These are phyloP conservation scores for Schizothecium vesticola DNA, from an alignment of 495 filamentous ascomycete species.

Conservation along the genomic window DNA sequence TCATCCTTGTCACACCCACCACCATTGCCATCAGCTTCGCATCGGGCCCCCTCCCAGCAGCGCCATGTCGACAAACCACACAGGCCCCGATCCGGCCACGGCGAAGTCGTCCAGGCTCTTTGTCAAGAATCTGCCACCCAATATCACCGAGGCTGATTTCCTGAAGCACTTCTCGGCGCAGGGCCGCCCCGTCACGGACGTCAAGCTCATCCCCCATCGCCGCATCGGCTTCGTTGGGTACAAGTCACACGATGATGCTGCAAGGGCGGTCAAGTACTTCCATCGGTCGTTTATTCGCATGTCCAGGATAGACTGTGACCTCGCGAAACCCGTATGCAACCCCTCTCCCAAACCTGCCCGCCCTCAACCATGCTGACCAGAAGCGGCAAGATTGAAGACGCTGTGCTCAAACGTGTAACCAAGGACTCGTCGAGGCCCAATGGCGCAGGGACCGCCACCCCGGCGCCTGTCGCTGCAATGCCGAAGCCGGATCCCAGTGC, in stretches of 20 bases:
- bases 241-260: constrained; percentile 73
- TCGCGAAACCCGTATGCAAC: constrained; percentile 69
- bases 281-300: constrained; percentile 91
- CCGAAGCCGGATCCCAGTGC: constrained; percentile 17
- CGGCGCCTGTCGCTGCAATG: constrained; percentile 6
- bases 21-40: not conserved
- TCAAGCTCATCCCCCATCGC: constrained; percentile 79
- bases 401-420: constrained; percentile 14
- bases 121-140: constrained; percentile 77
- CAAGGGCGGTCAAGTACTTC: constrained; percentile 84
- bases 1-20: not conserved
- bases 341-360: not conserved
- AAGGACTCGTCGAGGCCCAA: constrained; percentile 12
- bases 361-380: constrained; percentile 18
- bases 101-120: constrained; percentile 84
- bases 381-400: constrained; percentile 23
- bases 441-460: constrained; percentile 2
- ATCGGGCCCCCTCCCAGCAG: not conserved
- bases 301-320: constrained; percentile 90
- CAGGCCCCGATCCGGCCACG: constrained; percentile 10
- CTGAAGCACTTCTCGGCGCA: constrained; percentile 75
- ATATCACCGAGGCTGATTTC: constrained; percentile 69
- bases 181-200: constrained; percentile 74
- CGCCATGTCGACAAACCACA: constrained; percentile 19
- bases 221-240: constrained; percentile 96